These are phyloP conservation scores for Cucumis melo DNA, from an alignment of 306 rosid genomes.

Conservation along the genomic window DNA sequence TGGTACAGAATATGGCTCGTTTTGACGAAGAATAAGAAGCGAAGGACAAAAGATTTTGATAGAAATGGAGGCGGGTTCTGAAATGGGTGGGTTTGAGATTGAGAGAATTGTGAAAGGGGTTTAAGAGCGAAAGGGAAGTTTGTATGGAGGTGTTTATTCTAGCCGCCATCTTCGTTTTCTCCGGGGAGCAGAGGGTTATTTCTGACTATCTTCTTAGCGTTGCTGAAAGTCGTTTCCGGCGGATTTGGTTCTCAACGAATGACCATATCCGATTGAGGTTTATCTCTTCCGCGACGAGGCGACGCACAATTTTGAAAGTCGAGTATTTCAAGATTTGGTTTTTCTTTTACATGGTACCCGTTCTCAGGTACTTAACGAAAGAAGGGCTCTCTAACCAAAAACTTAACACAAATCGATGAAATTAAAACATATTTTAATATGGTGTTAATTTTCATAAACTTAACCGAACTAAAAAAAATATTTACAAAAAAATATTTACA, in stretches of 20 bases:
- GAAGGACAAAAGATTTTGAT: conserved; percentile 5
- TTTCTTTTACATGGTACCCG: no score
- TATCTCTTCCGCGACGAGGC: no score
- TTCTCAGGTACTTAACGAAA: no score
- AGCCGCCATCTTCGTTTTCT: conserved; percentile 9
- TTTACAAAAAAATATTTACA: no score
- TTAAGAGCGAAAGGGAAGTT: conserved; percentile 32
- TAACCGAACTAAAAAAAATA: no score
- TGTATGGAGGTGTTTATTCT: conserved; percentile 48
- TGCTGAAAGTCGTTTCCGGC: not conserved
- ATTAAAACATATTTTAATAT: no score
- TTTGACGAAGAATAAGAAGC: conserved; percentile 6
- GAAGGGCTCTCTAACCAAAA: no score
- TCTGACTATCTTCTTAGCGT: not conserved
- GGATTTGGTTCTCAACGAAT: not conserved
- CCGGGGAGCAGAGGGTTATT: not conserved
- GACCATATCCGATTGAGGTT: not conserved
- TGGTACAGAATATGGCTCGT: conserved; percentile 34
- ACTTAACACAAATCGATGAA: no score
- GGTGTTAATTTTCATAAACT: no score
- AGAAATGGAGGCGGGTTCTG: conserved; percentile 28
- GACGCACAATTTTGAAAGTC: no score
- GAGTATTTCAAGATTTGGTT: no score
- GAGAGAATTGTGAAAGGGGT: conserved; percentile 32
- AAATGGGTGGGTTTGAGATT: conserved; percentile 21